These are phyloP conservation scores for Claviceps capensis DNA, from an alignment of 2,329 filamentous ascomycete genomes.

Conservation along the genomic window DNA sequence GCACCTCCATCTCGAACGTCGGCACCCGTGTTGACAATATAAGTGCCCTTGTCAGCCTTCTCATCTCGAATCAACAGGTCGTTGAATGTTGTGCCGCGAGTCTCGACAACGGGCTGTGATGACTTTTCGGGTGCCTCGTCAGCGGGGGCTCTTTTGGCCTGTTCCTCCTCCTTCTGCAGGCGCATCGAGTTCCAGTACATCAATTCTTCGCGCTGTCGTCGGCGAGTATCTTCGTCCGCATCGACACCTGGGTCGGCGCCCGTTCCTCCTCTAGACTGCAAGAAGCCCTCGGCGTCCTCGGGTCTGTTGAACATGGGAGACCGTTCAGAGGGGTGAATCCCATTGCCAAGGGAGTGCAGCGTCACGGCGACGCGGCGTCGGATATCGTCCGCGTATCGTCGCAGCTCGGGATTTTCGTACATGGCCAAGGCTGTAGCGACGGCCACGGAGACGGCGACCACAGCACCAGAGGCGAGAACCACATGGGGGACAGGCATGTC, in stretches of 20 bases:
- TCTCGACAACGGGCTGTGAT: neutral
- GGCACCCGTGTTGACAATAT: constrained; percentile 43
- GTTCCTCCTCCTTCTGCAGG: constrained; percentile 35
- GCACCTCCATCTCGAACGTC: constrained; percentile 27
- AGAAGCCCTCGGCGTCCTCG: constrained; percentile 51
- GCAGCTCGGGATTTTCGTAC: constrained; percentile 51
- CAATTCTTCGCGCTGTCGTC: constrained; percentile 49
- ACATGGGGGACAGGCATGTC: constrained; percentile 43
- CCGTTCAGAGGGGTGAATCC: constrained; percentile 32
- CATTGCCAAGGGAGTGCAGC: constrained; percentile 44
- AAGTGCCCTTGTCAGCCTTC: constrained; percentile 38
- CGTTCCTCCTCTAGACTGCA: constrained; percentile 33
- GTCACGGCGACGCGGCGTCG: constrained; percentile 48
- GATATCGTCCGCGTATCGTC: constrained; percentile 46
- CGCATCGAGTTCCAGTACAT: constrained; percentile 50
- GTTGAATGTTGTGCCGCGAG: constrained; percentile 35
- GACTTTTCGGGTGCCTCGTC: neutral
- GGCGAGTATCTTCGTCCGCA: constrained; percentile 47
- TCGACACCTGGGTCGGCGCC: constrained; percentile 37
- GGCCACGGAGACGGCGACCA: constrained; percentile 42
- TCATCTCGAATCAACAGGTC: constrained; percentile 42
- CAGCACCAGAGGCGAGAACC: constrained; percentile 40
- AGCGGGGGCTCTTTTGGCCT: constrained; percentile 8
- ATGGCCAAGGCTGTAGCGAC: constrained; percentile 45
- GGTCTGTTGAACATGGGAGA: constrained; percentile 50